Conservation (phyloP, 1,139 yeast species). For the Diutina mesorugosa region DNA sequence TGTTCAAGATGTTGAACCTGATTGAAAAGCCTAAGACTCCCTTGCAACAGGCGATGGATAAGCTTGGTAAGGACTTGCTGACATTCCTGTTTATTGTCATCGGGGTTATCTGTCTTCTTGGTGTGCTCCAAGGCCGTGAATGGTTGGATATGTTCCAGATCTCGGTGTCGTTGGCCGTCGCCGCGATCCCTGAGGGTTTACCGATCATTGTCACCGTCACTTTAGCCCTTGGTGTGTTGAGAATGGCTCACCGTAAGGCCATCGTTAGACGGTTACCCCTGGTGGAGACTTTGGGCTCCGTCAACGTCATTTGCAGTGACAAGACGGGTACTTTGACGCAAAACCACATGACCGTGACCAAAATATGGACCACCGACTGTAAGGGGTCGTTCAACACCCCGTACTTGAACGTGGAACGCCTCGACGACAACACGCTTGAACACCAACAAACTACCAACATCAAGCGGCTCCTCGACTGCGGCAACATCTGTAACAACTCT, state of each 20-base stretch:
- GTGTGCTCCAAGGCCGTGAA: constrained; percentile 77
- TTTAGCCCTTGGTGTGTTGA: constrained; percentile 81
- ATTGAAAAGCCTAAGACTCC: constrained; percentile 97
- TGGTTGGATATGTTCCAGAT: constrained; percentile 98
- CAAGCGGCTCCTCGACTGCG: constrained; percentile 45
- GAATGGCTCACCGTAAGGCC: constrained; percentile 91
- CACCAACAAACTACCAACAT: constrained; percentile 40
- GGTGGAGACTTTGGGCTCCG: constrained; percentile 92
- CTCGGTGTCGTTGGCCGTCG: constrained; percentile 91
- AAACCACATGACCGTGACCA: constrained; percentile 87
- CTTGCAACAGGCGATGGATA: constrained; percentile 86
- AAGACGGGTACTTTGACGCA: constrained; percentile 93
- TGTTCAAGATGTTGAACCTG: constrained; percentile 83
- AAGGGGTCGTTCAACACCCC: constrained; percentile 35
- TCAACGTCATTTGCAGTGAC: constrained; percentile 88
- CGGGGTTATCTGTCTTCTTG: constrained; percentile 77
- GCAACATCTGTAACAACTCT: constrained; percentile 75
- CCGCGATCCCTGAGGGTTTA: constrained; percentile 96
- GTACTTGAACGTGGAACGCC: constrained; percentile 35
- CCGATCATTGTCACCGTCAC: constrained; percentile 97
- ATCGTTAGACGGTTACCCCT: constrained; percentile 88
- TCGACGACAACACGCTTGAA: constrained; percentile 24
- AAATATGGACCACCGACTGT: constrained; percentile 72
- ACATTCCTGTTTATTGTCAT: constrained; percentile 72
- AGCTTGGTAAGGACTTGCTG: constrained; percentile 81